Base-by-base conservation (phyloP, 164 flowering plant species). In the Echeveria elegans region DNA sequence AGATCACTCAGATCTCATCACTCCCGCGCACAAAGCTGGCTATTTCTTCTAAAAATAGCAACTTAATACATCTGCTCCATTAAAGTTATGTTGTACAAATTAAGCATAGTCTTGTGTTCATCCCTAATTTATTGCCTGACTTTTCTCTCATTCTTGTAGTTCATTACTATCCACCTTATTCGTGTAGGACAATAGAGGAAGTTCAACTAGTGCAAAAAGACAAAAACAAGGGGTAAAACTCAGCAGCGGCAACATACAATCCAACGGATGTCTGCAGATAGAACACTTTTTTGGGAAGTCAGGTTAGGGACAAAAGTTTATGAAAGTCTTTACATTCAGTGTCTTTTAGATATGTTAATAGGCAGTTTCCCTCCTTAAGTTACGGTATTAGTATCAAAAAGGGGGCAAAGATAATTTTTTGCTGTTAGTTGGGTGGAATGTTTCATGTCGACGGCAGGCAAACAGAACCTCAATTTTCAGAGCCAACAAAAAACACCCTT, bases 231-330 rank as follows among this genome's bases (percentile, higher is more conserved):
- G 84, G 62, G 30, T 77, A 32, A 88, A 85, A 70, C 59, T 79
- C 64, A 85, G 77, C 68, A 74, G 72, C 68, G 73, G 71, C 38
- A 63, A 45, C 43, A 75, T 63, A 62, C 85, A 74, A 56, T 74
- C 87, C 69, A 81, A 73, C 68, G 85, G 90, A 18, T 77, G 77
- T 78, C 78, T 84, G 76, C 96, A 85, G 69, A 86, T 92, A 29
- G 96, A 92, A 62, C 45, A 40, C 45, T 40, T 6, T 11, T 6
- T 40, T 11, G 15, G 45, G 45, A 40, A 40, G 45, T 40, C 45
- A 40, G 45, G 45, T 40, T 40, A 40, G 45, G 45, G 45, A 40
- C 11, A 8, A 40, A 40, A n/a, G n/a, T 8, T 40, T 40, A 40
- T 7, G 5, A 11, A 11, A 40, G 45, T 40, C 45, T 40, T 40